Conservation (phyloP, 208 protist genomes). For the Leishmania martiniquensis region DNA sequence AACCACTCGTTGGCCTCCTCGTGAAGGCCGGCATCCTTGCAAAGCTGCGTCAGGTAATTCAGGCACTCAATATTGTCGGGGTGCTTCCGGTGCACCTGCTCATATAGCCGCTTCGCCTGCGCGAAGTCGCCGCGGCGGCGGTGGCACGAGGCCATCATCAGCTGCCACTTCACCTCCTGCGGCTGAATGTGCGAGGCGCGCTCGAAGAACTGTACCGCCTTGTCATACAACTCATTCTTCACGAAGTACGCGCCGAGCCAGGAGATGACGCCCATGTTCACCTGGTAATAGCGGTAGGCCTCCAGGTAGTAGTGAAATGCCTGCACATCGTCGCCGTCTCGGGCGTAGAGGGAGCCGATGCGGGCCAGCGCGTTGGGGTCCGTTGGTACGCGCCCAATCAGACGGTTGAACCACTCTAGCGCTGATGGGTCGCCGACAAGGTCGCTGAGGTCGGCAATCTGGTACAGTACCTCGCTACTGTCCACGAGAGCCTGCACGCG, state of each 20-base stretch:
- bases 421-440: slow-evolving; percentile 66
- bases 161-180: slow-evolving; percentile 96
- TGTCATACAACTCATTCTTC: slow-evolving; percentile 97
- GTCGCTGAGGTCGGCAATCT: slow-evolving; percentile 95
- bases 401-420: slow-evolving; percentile 85
- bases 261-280: slow-evolving; percentile 97
- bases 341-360: slow-evolving; percentile 92
- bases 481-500: slow-evolving; percentile 94
- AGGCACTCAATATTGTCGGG: slow-evolving; percentile 96
- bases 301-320: slow-evolving; percentile 96
- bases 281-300: slow-evolving; percentile 96
- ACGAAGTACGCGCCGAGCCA: slow-evolving; percentile 98
- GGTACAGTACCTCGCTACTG: slow-evolving; percentile 95
- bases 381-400: slow-evolving; percentile 92
- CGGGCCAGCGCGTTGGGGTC: slow-evolving; percentile 95
- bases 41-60: slow-evolving; percentile 94
- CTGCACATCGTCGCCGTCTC: slow-evolving; percentile 92
- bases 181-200: slow-evolving; percentile 96
- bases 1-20: slow-evolving; percentile 94
- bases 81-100: slow-evolving; percentile 91
- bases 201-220: slow-evolving; percentile 97
- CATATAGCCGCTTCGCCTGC: slow-evolving; percentile 94
- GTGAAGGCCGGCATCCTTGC: slow-evolving; percentile 86
- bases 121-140: slow-evolving; percentile 91
- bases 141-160: slow-evolving; percentile 97